Conservation (phyloP, 139 green algal genomes). For the Coelastrella sp. region DNA sequence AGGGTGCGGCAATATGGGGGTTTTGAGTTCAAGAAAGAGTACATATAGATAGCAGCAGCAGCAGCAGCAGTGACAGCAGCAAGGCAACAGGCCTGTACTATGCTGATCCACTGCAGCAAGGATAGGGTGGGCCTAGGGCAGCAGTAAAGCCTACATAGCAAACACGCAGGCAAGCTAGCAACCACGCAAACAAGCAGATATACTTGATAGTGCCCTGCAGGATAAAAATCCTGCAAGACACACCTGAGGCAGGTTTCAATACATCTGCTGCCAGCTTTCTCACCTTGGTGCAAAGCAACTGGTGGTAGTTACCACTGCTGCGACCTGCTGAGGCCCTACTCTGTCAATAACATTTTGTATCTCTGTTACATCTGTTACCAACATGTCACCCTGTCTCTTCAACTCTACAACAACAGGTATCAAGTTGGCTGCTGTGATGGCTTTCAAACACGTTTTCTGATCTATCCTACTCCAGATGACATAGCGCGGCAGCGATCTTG, state of each 20-base stretch:
- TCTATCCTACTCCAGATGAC: slow-evolving; percentile 97
- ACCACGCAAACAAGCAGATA: too few relatives aligned
- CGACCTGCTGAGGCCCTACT: slow-evolving; percentile 63
- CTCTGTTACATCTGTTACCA: slow-evolving; percentile 86
- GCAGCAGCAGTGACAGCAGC: not conserved
- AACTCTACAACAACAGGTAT: slow-evolving; percentile 76
- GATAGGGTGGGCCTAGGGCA: too few relatives aligned
- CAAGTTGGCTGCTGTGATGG: slow-evolving; percentile 79
- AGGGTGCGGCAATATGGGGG: not conserved
- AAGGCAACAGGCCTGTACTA: too few relatives aligned
- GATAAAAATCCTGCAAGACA: too few relatives aligned
- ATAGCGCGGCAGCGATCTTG: slow-evolving; percentile 51
- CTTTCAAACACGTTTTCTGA: slow-evolving; percentile 99
- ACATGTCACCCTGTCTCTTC: slow-evolving; percentile 69
- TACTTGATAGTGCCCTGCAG: too few relatives aligned
- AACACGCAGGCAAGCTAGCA: too few relatives aligned
- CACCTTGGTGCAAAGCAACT: slow-evolving; percentile 94
- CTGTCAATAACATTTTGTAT: slow-evolving; percentile 34
- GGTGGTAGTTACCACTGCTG: slow-evolving; percentile 89
- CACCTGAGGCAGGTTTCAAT: too few relatives aligned
- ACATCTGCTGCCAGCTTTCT: too few relatives aligned
- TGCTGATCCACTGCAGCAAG: not conserved
- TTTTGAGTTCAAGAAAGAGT: too few relatives aligned
- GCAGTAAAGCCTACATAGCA: too few relatives aligned
- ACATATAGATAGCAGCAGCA: not conserved